Evolutionary conservation across 1,139 yeast species (phyloP).

Genomic region (Hansenula lynferdii): DNA sequence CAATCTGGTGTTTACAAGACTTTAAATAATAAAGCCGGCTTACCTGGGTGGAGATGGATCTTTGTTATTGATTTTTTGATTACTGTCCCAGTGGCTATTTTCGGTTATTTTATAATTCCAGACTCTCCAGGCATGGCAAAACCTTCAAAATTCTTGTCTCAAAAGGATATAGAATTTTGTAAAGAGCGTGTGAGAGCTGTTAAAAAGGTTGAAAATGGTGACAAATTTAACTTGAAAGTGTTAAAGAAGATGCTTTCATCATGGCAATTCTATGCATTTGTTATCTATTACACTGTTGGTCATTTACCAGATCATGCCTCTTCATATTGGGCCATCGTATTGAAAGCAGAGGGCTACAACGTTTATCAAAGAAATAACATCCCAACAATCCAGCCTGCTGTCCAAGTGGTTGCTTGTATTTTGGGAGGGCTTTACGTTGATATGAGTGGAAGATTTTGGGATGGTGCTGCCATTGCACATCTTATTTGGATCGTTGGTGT

Average conservation of each 20-base stretch:
- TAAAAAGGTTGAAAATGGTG: not conserved
- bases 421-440: constrained; percentile 1
- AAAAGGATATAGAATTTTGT: constrained; percentile 3
- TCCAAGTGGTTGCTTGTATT: not conserved
- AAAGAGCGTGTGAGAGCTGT: constrained; percentile 1
- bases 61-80: not conserved
- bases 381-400: constrained; percentile 2
- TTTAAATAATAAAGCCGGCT: constrained; percentile 3
- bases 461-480: not conserved
- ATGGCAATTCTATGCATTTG: constrained; percentile 5
- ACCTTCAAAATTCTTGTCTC: not conserved
- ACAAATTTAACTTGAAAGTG: not conserved
- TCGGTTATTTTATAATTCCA: constrained; percentile 3
- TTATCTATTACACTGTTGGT: not conserved
- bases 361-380: constrained; percentile 4
- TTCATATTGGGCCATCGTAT: constrained; percentile 1
- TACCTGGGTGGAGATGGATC: not conserved
- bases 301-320: not conserved
- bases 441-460: not conserved
- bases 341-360: constrained; percentile 2
- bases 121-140: constrained; percentile 2
- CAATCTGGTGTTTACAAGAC: constrained; percentile 1
- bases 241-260: constrained; percentile 2
- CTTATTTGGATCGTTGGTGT: constrained; percentile 1
- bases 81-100: constrained; percentile 2